phyloP scores from a whole-genome alignment of 1,139 yeast species.

The Eremothecium sinecaudum region DNA sequence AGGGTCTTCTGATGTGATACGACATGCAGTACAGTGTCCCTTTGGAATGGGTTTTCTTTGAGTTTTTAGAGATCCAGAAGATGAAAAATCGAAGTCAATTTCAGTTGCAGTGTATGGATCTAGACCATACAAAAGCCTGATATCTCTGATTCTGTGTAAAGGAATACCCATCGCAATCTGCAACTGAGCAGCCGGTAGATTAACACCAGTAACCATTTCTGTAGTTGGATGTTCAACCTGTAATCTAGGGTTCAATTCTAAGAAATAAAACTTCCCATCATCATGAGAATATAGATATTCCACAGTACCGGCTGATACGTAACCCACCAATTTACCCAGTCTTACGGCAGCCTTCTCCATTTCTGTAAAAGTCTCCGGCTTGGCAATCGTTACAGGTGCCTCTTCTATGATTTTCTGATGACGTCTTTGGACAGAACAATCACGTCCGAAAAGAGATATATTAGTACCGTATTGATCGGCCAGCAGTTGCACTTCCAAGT shows the following conservation, averaged over 20 bases:
- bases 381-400: conserved; percentile 93
- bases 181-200: conserved; percentile 94
- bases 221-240: conserved; percentile 99
- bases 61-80: conserved; percentile 57
- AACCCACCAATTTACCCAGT: conserved; percentile 91
- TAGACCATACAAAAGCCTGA: conserved; percentile 85
- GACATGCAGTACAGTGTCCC: conserved; percentile 98
- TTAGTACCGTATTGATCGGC: conserved; percentile 96
- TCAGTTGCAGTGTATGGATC: conserved; percentile 89
- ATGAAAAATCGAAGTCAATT: conserved; percentile 81
- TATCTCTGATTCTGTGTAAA: conserved; percentile 86
- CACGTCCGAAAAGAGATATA: conserved; percentile 89
- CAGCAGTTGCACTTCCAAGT: conserved; percentile 85
- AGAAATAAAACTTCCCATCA: conserved; percentile 88
- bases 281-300: conserved; percentile 91
- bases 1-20: conserved; percentile 98
- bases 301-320: conserved; percentile 97
- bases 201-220: conserved; percentile 98
- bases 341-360: conserved; percentile 98
- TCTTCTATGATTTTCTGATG: conserved; percentile 95
- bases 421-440: conserved; percentile 95
- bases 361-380: conserved; percentile 67
- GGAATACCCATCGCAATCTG: conserved; percentile 99
- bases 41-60: conserved; percentile 93
- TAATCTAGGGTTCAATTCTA: conserved; percentile 93